Conservation (phyloP, 140 eudicot species). For the Cichorium intybus region DNA sequence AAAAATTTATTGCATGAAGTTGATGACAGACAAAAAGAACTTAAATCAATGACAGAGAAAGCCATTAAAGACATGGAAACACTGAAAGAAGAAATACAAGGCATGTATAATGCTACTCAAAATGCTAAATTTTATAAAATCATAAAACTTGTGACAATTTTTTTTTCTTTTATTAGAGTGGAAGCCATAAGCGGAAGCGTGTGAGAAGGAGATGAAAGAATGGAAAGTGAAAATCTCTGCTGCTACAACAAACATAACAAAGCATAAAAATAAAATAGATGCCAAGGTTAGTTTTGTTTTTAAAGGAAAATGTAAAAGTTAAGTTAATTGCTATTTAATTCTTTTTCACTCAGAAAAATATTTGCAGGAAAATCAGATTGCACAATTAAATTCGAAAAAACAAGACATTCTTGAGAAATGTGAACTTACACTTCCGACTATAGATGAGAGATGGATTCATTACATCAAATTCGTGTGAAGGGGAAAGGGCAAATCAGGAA, state of each 20-base stretch:
- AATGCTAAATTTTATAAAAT: neutral
- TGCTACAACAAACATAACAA: conserved; percentile 79
- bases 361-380: conserved; percentile 67
- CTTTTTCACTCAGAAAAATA: neutral
- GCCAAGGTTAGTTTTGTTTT: conserved; percentile 63
- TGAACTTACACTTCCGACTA: conserved; percentile 65
- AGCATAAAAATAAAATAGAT: conserved; percentile 75
- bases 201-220: conserved; percentile 77
- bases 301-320: neutral
- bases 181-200: conserved; percentile 78
- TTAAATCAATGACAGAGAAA: conserved; percentile 58
- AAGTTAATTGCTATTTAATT: neutral
- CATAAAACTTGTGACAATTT: neutral
- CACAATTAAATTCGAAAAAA: conserved; percentile 63
- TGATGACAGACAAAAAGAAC: conserved; percentile 57
- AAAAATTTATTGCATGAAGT: conserved; percentile 45
- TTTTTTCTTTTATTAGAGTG: conserved; percentile 44
- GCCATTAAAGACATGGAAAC: conserved; percentile 65
- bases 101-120: too few species aligned
- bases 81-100: conserved; percentile 65
- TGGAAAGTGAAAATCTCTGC: conserved; percentile 85
- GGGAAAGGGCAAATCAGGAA: conserved; percentile 40
- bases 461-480: conserved; percentile 84
- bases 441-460: conserved; percentile 96
- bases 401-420: conserved; percentile 92